A percentile compares a stretch with the other conserved stretches of the same genome.
Conservation (phyloP, 305 asterid species). For the Fraxinus latifolia region DNA sequence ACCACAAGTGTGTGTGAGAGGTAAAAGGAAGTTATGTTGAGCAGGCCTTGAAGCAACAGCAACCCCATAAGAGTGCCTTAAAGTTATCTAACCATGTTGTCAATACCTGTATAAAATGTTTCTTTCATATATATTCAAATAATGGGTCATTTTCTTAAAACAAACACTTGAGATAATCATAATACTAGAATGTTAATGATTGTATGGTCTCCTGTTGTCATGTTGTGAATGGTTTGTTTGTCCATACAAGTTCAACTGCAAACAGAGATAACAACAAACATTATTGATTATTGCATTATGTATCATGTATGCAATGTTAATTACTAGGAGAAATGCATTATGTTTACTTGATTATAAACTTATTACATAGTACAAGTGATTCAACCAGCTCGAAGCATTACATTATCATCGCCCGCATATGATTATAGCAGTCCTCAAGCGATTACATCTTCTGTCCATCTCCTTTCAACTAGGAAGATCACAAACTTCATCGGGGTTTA, state of each 20-base stretch:
- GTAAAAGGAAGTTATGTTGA: neutral
- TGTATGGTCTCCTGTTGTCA: slow-evolving; percentile 31
- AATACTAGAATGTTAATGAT: slow-evolving; percentile 17
- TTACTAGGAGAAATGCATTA: neutral
- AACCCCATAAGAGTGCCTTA: neutral
- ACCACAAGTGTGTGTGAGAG: neutral
- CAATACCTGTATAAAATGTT: slow-evolving; percentile 1
- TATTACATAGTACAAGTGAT: neutral
- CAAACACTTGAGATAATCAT: slow-evolving; percentile 19
- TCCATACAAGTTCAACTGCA: slow-evolving; percentile 3
- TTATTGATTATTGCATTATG: neutral
- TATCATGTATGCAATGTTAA: neutral
- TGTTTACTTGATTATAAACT: neutral
- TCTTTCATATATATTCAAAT: slow-evolving; percentile 6
- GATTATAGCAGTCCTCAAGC: neutral
- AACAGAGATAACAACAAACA: neutral
- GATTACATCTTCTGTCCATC: neutral
- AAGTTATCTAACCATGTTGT: slow-evolving; percentile 4
- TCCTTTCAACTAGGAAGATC: neutral
- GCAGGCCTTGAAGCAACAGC: slow-evolving; percentile 9
- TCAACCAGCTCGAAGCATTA: neutral
- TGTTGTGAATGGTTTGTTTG: slow-evolving; percentile 5
- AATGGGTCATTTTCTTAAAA: slow-evolving; percentile 25
- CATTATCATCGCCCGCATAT: neutral
- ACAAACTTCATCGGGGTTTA: neutral